Evolutionary conservation across 768 basidiomycete genomes (phyloP), one percentile per base, ranked within the genome.

Genomic region (Filobasidium floriforme): DNA sequence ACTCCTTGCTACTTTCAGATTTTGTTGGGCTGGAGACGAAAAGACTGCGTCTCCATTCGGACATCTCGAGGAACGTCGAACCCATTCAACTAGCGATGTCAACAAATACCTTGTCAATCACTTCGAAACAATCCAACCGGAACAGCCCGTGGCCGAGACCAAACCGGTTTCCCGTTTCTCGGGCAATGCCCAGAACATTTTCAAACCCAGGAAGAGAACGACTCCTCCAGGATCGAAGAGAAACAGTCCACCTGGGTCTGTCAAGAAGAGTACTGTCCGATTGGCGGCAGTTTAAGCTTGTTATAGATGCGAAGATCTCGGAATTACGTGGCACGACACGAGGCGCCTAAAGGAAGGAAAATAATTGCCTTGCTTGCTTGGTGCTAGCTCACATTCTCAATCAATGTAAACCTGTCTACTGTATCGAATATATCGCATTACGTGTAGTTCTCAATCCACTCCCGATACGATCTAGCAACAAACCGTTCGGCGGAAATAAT

Each of bases 1-100:
- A 4, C 32, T 65, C 22, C 62, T 46, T 43, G 26, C 26, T 28
- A 3, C 24, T n/a, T 1, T 12, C 46, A 77, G 76, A 59, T 77
- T 76, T 68, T 77, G 76, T 66, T 77, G 76, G 76, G 76, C 71
- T 24, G 76, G 76, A 15, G 49, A 55, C 40, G 18, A 52, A 15
- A 44, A 65, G 68, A 14, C 28, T 54, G 14, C 28, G 52, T 26
- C 26, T 37, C n/a, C 63, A 37, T 32, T 44, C 55, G 41, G 59
- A 49, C 7, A 51, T 24, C 43, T 60, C 5, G 64, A 67, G n/a
- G 51, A 59, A 24, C 62, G 68, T 37, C 65, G 72, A 54, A 65
- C 66, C 14, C 72, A 73, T 57, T 75, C 73, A 19, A 63, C 73
- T 15, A 57, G 54, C 18, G 62, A 63, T 26, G 62, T 64, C 29